Base-by-base conservation (phyloP, 176 grass and related monocot genomes). In the Cocos nucifera region DNA sequence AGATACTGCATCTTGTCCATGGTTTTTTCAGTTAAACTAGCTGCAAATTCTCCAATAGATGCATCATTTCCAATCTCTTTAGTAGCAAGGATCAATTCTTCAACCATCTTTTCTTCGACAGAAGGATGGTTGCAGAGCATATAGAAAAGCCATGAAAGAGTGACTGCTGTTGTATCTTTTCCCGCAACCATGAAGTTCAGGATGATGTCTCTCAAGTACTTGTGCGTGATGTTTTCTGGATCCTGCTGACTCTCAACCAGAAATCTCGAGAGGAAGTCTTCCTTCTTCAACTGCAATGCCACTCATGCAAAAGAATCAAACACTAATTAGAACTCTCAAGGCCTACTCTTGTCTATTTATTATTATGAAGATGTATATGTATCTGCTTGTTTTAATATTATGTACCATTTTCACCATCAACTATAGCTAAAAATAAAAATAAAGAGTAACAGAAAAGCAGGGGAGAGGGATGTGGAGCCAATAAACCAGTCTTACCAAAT, bases 1-100 rank as follows among this genome's bases (percentile, higher is more conserved):
- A 90, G 78, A 35, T 79, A 90, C n/a, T 82, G 72, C 82, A 90
- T 82, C 53, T 82, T 77, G 53, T 76, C 70, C 7, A 85, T 76
- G 35, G 71, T 44, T 24, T 70, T 63, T 28, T 82, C 69, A 0
- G 77, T 70, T 51, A 90, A 69, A 67, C 26, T 79, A 63, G 19
- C 20, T 4, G 49, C 63, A 64, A 80, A 83, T 4, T 55, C 35
- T 20, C 52, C 32, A 0, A 64, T 77, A 4, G 49, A 58, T 30
- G 28, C 28, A 30, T 30, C 28, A 30, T 30, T 30, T 30, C 28
- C 28, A 30, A 30, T 30, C 28, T 30, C 28, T 6, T 30, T 6
- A 30, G 28, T 30, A 5, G 28, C 28, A 30, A 30, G 28, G 28
- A 30, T 67, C 22, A 56, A 77, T 59, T 95, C 90, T 5, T 51